Percentiles rank a stretch among this genome's conserved stretches.
phyloP scores from a whole-genome alignment of 179 eudicot genomes.

The Actinidia arguta region DNA sequence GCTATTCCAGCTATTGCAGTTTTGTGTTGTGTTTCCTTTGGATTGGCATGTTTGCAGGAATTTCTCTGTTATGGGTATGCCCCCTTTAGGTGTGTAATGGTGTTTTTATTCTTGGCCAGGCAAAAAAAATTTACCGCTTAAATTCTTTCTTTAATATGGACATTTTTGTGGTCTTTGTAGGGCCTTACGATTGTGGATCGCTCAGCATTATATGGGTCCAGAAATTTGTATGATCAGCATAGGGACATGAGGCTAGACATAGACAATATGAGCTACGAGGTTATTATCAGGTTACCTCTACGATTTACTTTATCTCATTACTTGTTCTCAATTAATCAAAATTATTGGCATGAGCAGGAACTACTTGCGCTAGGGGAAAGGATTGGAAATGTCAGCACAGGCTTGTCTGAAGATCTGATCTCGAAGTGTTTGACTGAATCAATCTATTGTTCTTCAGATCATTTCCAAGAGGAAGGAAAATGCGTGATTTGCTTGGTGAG shows the following conservation, averaged over 20 bases:
- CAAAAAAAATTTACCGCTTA: neutral
- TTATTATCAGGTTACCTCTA: conserved; percentile 16
- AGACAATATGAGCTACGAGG: conserved; percentile 85
- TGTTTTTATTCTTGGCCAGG: neutral
- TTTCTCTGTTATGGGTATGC: neutral
- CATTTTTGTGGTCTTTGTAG: conserved; percentile 37
- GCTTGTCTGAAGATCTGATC: conserved; percentile 67
- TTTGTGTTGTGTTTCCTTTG: neutral
- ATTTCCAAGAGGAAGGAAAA: conserved; percentile 59
- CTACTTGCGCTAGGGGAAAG: conserved; percentile 86
- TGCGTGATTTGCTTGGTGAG: conserved; percentile 89
- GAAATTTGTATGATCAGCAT: conserved; percentile 56
- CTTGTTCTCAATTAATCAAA: conserved; percentile 13
- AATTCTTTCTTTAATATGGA: neutral
- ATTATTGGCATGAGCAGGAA: conserved; percentile 52
- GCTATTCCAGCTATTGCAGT: neutral
- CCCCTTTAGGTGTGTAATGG: neutral
- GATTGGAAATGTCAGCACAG: conserved; percentile 83
- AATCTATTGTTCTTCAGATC: conserved; percentile 69
- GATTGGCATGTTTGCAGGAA: neutral
- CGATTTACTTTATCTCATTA: neutral
- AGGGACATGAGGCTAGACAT: conserved; percentile 63
- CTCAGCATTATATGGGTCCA: conserved; percentile 61
- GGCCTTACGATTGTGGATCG: conserved; percentile 68
- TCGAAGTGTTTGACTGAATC: conserved; percentile 70